A percentile compares a stretch with the other conserved stretches of the same genome.
Conservation (phyloP, 768 basidiomycete genomes). For the Podaxis sp. region DNA sequence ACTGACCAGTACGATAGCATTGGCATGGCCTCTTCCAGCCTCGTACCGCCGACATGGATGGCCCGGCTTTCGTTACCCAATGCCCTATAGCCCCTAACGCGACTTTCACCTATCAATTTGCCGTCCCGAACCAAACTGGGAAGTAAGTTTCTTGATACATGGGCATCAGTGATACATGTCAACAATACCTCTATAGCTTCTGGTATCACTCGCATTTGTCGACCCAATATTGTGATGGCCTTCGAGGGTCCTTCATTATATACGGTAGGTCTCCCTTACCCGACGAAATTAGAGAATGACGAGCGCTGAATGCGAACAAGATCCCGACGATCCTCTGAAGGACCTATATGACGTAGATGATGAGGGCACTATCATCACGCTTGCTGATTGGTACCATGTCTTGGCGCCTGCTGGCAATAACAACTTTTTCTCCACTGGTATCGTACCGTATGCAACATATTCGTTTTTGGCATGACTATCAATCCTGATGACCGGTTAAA, state of each 20-base stretch:
- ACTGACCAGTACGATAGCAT: neutral
- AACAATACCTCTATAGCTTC: neutral
- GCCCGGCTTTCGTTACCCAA: slow-evolving; percentile 24
- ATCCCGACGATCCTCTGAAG: slow-evolving; percentile 28
- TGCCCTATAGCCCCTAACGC: slow-evolving; percentile 18
- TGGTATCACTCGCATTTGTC: slow-evolving; percentile 21
- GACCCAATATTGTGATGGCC: slow-evolving; percentile 23
- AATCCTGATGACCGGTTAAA: neutral
- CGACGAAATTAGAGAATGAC: no score
- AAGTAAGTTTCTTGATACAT: slow-evolving; percentile 6
- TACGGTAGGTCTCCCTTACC: slow-evolving; percentile 29
- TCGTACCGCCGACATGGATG: slow-evolving; percentile 44
- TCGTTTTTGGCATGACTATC: neutral
- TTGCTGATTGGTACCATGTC: slow-evolving; percentile 9
- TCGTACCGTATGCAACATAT: slow-evolving; percentile 10
- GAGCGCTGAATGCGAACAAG: slow-evolving; percentile 18
- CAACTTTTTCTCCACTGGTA: slow-evolving; percentile 31
- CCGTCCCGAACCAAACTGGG: slow-evolving; percentile 5
- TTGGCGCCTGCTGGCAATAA: slow-evolving; percentile 32
- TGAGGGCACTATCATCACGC: slow-evolving; percentile 29
- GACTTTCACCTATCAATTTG: slow-evolving; percentile 18
- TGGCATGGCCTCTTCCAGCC: slow-evolving; percentile 34
- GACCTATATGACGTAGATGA: slow-evolving; percentile 31
- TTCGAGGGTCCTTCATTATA: slow-evolving; percentile 25
- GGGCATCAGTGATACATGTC: neutral